Base-by-base conservation (phyloP, 768 basidiomycete species). In the Hygrophorus pudorinus region DNA sequence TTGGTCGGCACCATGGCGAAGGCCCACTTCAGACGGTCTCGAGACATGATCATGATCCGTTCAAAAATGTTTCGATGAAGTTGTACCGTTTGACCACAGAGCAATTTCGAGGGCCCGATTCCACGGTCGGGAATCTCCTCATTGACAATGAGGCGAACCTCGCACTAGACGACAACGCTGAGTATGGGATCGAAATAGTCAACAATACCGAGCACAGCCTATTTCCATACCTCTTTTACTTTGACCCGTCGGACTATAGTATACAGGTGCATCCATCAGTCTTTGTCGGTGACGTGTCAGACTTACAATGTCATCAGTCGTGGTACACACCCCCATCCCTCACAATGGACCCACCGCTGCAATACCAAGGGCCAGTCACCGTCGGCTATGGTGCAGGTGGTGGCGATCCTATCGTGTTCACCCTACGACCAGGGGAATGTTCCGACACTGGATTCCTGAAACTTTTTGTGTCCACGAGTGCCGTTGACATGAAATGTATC, bases 381-480 rank as follows among this genome's bases (percentile, higher is more conserved):
- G 59, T 73, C 9, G 73, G 72, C 4, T 70, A 70, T 46, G 69
- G 68, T 0, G 51, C 62, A 8, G 62, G 59, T 20, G 65, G 63
- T 35, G 52, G 49, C 5, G 20, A 51, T 0, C 65, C 67, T 5
- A 62, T 58, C 55, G 31, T 47, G 6, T 71, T 65, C 45, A 27
- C 46, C 21, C 45, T 72, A 13, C 49, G 53, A 3, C 47, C 57
- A 1, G 58, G 53, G 2, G 56, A 66, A 33, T 48, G 53, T 4
- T 43, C 59, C 24, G 70, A 73, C 39, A 56, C 73, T 2, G 66
- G 69, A 5, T 68, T 65, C 43, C 59, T 74, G 40, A 71, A 69
- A 45, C 48, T 73, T 6, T 73, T 66, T 46, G 46, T 73, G 14
- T 56, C 70, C 12, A 67, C 64, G 1, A 46, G 45, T 0, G 60